These are phyloP conservation scores for Alternaria metachromatica DNA, from an alignment of 2,329 filamentous ascomycete species.

Conservation along the genomic window DNA sequence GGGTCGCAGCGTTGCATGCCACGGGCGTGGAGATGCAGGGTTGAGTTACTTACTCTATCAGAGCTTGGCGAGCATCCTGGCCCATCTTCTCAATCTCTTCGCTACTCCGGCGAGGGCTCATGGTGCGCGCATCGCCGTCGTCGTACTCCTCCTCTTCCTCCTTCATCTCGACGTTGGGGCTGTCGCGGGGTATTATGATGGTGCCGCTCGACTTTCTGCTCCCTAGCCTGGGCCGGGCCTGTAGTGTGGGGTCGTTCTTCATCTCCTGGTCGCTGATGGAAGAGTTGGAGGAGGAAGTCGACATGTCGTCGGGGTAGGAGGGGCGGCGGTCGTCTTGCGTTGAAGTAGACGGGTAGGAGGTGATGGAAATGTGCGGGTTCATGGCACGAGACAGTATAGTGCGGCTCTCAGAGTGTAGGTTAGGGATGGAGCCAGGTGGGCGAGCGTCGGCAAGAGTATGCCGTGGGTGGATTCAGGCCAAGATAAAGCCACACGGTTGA, in stretches of 20 bases:
- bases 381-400: slow-evolving; percentile 25
- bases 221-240: slow-evolving; percentile 69
- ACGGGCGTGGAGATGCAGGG: neutral
- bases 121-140: slow-evolving; percentile 86
- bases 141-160: slow-evolving; percentile 79
- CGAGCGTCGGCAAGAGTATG: slow-evolving; percentile 28
- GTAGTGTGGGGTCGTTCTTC: slow-evolving; percentile 54
- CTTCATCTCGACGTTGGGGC: slow-evolving; percentile 72
- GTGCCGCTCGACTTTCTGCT: slow-evolving; percentile 82
- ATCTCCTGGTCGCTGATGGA: slow-evolving; percentile 50
- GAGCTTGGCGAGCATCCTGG: slow-evolving; percentile 73
- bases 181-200: slow-evolving; percentile 81
- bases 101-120: slow-evolving; percentile 91
- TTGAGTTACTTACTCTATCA: slow-evolving; percentile 63
- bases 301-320: slow-evolving; percentile 48
- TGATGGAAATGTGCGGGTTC: slow-evolving; percentile 26
- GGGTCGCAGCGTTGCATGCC: neutral
- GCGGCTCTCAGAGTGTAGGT: slow-evolving; percentile 24
- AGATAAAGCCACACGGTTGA: slow-evolving; percentile 22
- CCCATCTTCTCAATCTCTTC: slow-evolving; percentile 89
- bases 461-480: slow-evolving; percentile 22
- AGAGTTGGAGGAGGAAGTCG: slow-evolving; percentile 51
- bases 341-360: slow-evolving; percentile 35
- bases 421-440: slow-evolving; percentile 19
- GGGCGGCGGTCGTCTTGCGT: slow-evolving; percentile 29